A percentile compares a stretch with the other conserved stretches of the same genome.
These are phyloP conservation scores for Aureobasidium leucospermi DNA, from an alignment of 2,329 filamentous ascomycete species.

Conservation along the genomic window DNA sequence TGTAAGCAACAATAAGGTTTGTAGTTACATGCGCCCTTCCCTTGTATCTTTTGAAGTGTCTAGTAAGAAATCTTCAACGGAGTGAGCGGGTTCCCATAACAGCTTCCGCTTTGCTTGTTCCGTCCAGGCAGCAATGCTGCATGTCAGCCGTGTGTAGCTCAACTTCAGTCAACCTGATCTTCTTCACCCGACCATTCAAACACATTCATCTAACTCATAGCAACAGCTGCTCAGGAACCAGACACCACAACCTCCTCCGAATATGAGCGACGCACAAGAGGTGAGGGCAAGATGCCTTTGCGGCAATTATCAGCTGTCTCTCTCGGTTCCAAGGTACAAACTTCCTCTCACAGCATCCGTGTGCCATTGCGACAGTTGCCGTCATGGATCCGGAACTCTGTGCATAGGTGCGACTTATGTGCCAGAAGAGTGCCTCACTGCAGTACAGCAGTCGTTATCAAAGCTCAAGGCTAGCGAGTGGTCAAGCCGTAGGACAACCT, in stretches of 20 bases:
- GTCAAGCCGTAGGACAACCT: conserved; percentile 35
- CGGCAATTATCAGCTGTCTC: neutral
- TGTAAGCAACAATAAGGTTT: too few relatives aligned
- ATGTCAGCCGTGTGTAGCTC: neutral
- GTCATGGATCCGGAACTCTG: conserved; percentile 4
- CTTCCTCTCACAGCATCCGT: neutral
- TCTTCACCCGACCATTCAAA: neutral
- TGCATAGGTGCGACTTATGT: conserved; percentile 26
- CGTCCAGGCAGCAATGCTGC: neutral
- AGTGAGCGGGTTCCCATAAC: neutral
- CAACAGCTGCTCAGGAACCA: too few relatives aligned
- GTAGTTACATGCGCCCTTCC: too few relatives aligned
- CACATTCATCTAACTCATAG: too few relatives aligned
- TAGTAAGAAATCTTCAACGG: neutral
- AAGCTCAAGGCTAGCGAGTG: conserved; percentile 38
- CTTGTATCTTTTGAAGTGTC: too few relatives aligned
- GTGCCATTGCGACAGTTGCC: conserved; percentile 10
- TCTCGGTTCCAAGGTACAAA: neutral
- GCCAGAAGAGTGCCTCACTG: conserved; percentile 22
- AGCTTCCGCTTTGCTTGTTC: neutral
- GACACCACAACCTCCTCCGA: neutral
- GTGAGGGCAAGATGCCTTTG: conserved; percentile 1
- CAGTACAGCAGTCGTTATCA: conserved; percentile 22
- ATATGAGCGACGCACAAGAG: neutral
- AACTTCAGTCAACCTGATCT: neutral